Conservation (phyloP, 352 stramenopile species). For the Phytophthora sojae region DNA sequence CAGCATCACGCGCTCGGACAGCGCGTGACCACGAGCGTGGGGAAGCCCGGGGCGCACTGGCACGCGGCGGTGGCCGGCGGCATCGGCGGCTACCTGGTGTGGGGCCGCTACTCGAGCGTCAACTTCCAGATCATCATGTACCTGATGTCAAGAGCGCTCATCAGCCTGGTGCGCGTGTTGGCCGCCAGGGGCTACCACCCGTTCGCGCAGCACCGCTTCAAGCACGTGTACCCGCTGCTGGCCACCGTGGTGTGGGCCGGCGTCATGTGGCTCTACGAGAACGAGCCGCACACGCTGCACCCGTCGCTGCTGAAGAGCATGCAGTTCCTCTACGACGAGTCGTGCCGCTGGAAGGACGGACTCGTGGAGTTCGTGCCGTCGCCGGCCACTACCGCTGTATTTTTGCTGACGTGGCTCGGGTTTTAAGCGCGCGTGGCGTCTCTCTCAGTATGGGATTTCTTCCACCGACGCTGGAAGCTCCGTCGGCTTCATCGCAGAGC, state of each 20-base stretch:
- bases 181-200: conserved; percentile 69
- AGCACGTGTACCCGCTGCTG: conserved; percentile 79
- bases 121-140: conserved; percentile 94
- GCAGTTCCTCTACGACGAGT: conserved; percentile 91
- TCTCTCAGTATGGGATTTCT: too few relatives aligned
- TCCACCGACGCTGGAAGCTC: neutral
- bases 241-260: conserved; percentile 79
- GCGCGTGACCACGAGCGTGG: conserved; percentile 42
- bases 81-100: conserved; percentile 84
- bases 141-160: conserved; percentile 78
- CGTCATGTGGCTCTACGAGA: conserved; percentile 92
- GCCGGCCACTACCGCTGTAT: conserved; percentile 69
- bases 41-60: conserved; percentile 78
- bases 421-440: conserved; percentile 39
- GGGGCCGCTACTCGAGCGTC: conserved; percentile 85
- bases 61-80: conserved; percentile 81
- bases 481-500: conserved; percentile 14
- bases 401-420: conserved; percentile 65
- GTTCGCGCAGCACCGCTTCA: conserved; percentile 73
- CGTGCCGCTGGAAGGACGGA: conserved; percentile 73
- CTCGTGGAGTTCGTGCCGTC: conserved; percentile 84
- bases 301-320: conserved; percentile 88
- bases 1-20: conserved; percentile 53
- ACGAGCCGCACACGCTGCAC: conserved; percentile 78
- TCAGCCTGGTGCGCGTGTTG: conserved; percentile 71